A percentile compares a stretch with the other conserved stretches of the same genome.
Conservation (phyloP, 345 rosid genomes). For the Gossypium longicalyx region DNA sequence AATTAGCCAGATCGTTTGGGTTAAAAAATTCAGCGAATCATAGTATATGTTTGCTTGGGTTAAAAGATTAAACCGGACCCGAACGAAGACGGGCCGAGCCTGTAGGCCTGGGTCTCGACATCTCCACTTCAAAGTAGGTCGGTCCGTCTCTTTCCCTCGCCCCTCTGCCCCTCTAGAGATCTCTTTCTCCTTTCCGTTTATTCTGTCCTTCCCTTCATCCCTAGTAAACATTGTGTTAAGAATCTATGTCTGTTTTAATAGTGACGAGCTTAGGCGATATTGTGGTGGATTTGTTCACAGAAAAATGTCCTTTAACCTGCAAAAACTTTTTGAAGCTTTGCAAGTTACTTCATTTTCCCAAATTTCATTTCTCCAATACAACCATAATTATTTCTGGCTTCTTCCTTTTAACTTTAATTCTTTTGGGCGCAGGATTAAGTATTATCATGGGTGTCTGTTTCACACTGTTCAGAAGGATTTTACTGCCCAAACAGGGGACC, state of each 20-base stretch:
- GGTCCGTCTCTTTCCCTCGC: not conserved
- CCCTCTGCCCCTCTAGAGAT: not conserved
- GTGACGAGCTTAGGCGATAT: conserved; percentile 84
- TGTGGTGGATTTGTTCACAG: conserved; percentile 60
- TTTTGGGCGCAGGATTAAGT: conserved; percentile 59
- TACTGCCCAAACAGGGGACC: conserved; percentile 79
- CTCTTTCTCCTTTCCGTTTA: not conserved
- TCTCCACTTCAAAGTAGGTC: not conserved
- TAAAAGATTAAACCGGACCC: not conserved
- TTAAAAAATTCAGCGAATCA: too few species aligned
- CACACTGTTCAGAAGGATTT: conserved; percentile 92
- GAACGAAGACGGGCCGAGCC: not conserved
- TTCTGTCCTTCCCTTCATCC: not conserved
- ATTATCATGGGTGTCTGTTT: conserved; percentile 81
- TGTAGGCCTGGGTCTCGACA: not conserved
- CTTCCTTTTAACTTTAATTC: not conserved
- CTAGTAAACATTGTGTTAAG: not conserved
- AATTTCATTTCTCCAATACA: not conserved
- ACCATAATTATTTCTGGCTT: not conserved
- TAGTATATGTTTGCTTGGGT: too few species aligned
- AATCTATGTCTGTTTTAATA: conserved; percentile 66
- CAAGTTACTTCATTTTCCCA: conserved; percentile 38
- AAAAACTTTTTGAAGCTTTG: conserved; percentile 96
- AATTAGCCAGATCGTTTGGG: too few species aligned
- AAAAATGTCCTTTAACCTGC: conserved; percentile 74